Conservation (phyloP, 257 asterid genomes). For the Scutellaria barbata region DNA sequence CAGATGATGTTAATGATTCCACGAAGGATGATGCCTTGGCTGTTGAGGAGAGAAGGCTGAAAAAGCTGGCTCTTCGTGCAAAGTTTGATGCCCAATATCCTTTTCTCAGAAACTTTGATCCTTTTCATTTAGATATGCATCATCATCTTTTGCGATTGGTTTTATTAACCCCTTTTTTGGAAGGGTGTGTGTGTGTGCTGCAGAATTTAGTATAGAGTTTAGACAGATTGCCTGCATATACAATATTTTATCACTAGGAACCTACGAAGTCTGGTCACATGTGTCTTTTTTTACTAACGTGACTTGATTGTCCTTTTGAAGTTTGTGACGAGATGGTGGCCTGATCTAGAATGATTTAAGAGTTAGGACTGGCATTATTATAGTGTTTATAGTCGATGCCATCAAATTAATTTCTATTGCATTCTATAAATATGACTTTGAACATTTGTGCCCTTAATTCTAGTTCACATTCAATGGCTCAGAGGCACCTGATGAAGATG, state of each 20-base stretch:
- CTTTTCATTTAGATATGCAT: constrained; percentile 34
- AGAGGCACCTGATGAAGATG: constrained; percentile 70
- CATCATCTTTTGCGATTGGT: neutral
- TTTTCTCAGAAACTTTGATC: too few species aligned
- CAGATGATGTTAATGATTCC: constrained; percentile 38
- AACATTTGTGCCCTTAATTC: constrained; percentile 62
- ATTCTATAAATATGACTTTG: constrained; percentile 25
- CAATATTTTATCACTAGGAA: constrained; percentile 15
- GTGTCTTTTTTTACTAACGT: constrained; percentile 16
- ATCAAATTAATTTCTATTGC: constrained; percentile 22
- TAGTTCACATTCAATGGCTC: constrained; percentile 55
- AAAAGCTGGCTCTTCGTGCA: constrained; percentile 91
- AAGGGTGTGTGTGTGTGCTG: neutral
- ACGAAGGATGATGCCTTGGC: constrained; percentile 51
- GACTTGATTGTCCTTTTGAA: constrained; percentile 23
- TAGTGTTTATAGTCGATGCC: neutral
- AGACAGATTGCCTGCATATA: constrained; percentile 20
- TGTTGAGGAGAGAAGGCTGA: constrained; percentile 76
- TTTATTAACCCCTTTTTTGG: neutral
- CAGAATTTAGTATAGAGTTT: neutral
- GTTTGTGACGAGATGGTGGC: constrained; percentile 15
- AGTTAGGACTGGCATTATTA: constrained; percentile 3
- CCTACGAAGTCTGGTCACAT: neutral
- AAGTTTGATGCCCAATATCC: constrained; percentile 95
- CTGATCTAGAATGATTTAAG: constrained; percentile 10